These are phyloP conservation scores for Phialocephala subalpina DNA, from an alignment of 2,329 filamentous ascomycete species.

Conservation along the genomic window DNA sequence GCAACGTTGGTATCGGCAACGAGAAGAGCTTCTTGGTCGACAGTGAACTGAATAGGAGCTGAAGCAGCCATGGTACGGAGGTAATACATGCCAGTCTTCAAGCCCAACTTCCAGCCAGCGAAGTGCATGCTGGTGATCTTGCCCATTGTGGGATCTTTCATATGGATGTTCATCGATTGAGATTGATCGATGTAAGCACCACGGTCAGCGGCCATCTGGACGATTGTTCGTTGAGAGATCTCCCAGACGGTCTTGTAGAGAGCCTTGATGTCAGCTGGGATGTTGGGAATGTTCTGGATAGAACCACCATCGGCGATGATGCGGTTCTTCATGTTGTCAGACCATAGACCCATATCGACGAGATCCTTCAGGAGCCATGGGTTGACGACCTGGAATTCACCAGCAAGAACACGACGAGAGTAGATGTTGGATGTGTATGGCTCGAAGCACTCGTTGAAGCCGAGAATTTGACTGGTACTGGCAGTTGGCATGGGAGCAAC, in stretches of 20 bases:
- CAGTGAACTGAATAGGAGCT: constrained; percentile 97
- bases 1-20: constrained; percentile 83
- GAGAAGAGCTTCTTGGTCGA: constrained; percentile 94
- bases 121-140: constrained; percentile 99
- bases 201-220: constrained; percentile 98
- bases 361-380: constrained; percentile 98
- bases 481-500: constrained; percentile 98
- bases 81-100: constrained; percentile 99
- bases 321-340: constrained; percentile 99
- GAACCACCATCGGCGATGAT: constrained; percentile 98
- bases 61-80: constrained; percentile 96
- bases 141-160: constrained; percentile 99
- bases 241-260: constrained; percentile 99
- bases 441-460: constrained; percentile 99
- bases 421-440: constrained; percentile 99
- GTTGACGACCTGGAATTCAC: constrained; percentile 99
- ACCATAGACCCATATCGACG: constrained; percentile 97
- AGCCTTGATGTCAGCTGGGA: constrained; percentile 92
- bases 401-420: constrained; percentile 95
- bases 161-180: constrained; percentile 98
- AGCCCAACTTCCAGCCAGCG: constrained; percentile 96
- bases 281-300: constrained; percentile 96
- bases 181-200: constrained; percentile 99
- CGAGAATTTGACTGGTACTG: constrained; percentile 95
- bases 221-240: constrained; percentile 92